These are phyloP conservation scores for Penicillium salamii DNA, from an alignment of 495 filamentous ascomycete genomes.

Conservation along the genomic window DNA sequence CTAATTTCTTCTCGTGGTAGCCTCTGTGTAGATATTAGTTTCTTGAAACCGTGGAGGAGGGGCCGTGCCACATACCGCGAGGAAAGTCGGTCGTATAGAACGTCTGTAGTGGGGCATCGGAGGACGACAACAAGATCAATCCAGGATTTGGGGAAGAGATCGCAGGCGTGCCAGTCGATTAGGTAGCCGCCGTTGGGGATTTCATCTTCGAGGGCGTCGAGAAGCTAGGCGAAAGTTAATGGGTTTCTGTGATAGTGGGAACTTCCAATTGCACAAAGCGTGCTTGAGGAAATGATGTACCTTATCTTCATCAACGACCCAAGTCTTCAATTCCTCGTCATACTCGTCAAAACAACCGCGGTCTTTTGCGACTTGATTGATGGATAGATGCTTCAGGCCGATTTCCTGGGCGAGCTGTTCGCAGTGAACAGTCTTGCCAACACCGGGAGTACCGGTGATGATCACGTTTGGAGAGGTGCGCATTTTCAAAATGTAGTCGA, in stretches of 20 bases:
- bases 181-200: constrained; percentile 78
- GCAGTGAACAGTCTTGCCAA: constrained; percentile 89
- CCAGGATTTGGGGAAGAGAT: constrained; percentile 90
- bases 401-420: constrained; percentile 70
- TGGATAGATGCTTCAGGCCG: constrained; percentile 77
- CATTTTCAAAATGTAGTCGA: constrained; percentile 21
- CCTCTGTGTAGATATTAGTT: constrained; percentile 43
- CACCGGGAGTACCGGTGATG: constrained; percentile 91
- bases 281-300: constrained; percentile 49
- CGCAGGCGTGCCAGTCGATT: constrained; percentile 98
- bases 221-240: constrained; percentile 50
- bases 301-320: constrained; percentile 97
- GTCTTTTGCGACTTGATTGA: constrained; percentile 89
- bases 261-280: no score
- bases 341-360: constrained; percentile 77
- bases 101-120: constrained; percentile 65
- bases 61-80: constrained; percentile 49
- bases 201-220: constrained; percentile 86
- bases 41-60: not conserved
- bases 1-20: constrained; percentile 80
- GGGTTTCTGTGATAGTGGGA: no score
- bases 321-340: constrained; percentile 79
- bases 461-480: constrained; percentile 83
- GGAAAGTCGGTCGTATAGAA: constrained; percentile 81
- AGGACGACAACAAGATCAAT: constrained; percentile 94